These are phyloP conservation scores for Hevea brasiliensis DNA, from an alignment of 345 rosid species.

Conservation along the genomic window DNA sequence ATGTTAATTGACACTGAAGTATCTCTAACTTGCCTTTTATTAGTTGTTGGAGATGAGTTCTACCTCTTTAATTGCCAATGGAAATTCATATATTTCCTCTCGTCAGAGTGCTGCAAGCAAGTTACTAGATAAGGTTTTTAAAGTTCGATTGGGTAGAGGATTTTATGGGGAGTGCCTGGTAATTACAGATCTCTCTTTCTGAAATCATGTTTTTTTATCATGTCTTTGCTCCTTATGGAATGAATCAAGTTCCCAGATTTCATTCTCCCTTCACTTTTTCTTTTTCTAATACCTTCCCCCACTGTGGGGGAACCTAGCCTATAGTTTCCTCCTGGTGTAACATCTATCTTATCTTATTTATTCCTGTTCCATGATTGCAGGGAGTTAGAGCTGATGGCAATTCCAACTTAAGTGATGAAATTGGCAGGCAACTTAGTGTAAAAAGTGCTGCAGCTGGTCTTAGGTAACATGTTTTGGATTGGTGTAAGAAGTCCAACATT, in stretches of 20 bases:
- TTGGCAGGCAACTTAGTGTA: slow-evolving; percentile 74
- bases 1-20: slow-evolving; percentile 1
- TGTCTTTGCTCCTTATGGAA: background rate
- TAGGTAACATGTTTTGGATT: slow-evolving; percentile 44
- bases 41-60: slow-evolving; percentile 64
- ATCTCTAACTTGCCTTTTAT: slow-evolving; percentile 27
- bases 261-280: background rate
- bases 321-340: slow-evolving; percentile 6
- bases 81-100: slow-evolving; percentile 47
- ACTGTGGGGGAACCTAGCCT: background rate
- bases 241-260: background rate
- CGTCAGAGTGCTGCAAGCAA: slow-evolving; percentile 55
- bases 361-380: slow-evolving; percentile 32
- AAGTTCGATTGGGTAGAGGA: slow-evolving; percentile 75
- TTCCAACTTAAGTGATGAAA: slow-evolving; percentile 60
- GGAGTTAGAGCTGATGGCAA: slow-evolving; percentile 79
- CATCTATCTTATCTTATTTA: background rate
- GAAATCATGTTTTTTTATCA: background rate
- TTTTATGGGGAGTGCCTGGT: slow-evolving; percentile 95
- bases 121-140: slow-evolving; percentile 57
- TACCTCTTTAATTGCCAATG: slow-evolving; percentile 49
- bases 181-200: slow-evolving; percentile 22
- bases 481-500: background rate
- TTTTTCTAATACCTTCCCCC: background rate
- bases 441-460: slow-evolving; percentile 74